Evolutionary conservation across 2,329 filamentous ascomycete genomes (phyloP), one percentile per base, ranked within the genome.

Genomic region (Colletotrichum orchidophilum): DNA sequence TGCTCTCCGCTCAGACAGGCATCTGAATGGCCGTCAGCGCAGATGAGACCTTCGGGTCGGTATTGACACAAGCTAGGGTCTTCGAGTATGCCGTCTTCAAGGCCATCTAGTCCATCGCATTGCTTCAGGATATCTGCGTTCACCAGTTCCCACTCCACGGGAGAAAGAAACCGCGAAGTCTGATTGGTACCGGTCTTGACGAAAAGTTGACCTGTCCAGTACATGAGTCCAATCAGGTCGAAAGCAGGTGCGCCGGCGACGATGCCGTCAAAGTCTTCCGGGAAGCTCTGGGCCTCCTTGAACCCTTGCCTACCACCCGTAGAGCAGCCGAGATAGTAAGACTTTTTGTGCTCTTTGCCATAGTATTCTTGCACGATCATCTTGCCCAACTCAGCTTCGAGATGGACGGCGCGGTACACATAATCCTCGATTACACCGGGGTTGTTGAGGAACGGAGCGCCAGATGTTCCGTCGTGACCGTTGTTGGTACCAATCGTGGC

Each of bases 251-350:
- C 78, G 6, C 87, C 87, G 13, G 87, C 84, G 2, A 90, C 75
- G 13, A 87, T 82, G n/a, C 88, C 88, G 72, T 90, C 87, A 62
- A 90, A 90, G 74, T 84, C 82, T 55, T 82, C 79, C 0, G 83
- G 77, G 4, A 81, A 79, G 3, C 81, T 80, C 29, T 79, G 79
- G 0, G 84, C 83, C 21, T 84, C 77, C 63, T 85, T 86, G 21
- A 88, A 77, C 8, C 87, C 87, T 77, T 89, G 86, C 3, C 87
- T 79, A 5, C 87, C 87, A 18, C 87, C 87, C 1, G 86, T 88
- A 0, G 85, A 87, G 75, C 87, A 89, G 29, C 87, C 87, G 12
- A 82, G 76, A 73, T 85, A 88, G 74, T 88, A 88, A 7, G 81
- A 33, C 29, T 57, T 70, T 0, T 55, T 70, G 29, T 70, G 67